Evolutionary conservation across 148 eudicot species (phyloP), one percentile per base, ranked within the genome.

Genomic region (Gaultheria prostrata): DNA sequence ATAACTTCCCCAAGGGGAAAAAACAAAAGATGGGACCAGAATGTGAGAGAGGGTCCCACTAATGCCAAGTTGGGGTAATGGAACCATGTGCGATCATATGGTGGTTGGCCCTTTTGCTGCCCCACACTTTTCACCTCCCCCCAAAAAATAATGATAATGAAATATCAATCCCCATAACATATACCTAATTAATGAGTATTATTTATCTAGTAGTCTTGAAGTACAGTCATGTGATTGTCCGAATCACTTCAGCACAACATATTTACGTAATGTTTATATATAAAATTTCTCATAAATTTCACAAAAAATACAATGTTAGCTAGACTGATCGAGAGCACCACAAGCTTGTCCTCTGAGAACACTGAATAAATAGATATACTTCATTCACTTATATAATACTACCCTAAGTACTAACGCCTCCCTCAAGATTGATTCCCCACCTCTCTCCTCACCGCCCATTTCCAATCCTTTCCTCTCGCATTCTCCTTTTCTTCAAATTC

Each of bases 11-110:
- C 72, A 67, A 57, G 32, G 6, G 39, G 1, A 70, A 21, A 21
- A 71, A 54, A 71, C 74, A n/a, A 53, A 76, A 21, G 39, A 46
- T 24, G 28, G 57, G 77, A 70, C 13, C 82, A 56, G 81, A 79
- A 80, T 39, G 45, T 45, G 74, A n/a, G 73, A 45, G 61, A 14
- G n/a, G 76, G 83, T 43, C 81, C 87, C 85, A 82, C 49, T 13
- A 48, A 45, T 45, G 3, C 85, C 91, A 87, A 90, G 94, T 93
- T 67, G 35, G 89, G 92, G 91, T 85, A 85, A 88, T 86, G 97
- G 85, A 90, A 90, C 91, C 96, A 93, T 93, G 96, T 93, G 96
- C 95, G 83, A 88, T 87, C 98, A 94, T 93, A 93, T 91, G 94
- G 97, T 93, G 87, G 95, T 92, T 93, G 93, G 91, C 88, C 94